Percentiles rank a stretch among this genome's conserved stretches.
Conservation (phyloP, 1,284 basidiomycete genomes). For the Cutaneotrichosporon spelunceum region DNA sequence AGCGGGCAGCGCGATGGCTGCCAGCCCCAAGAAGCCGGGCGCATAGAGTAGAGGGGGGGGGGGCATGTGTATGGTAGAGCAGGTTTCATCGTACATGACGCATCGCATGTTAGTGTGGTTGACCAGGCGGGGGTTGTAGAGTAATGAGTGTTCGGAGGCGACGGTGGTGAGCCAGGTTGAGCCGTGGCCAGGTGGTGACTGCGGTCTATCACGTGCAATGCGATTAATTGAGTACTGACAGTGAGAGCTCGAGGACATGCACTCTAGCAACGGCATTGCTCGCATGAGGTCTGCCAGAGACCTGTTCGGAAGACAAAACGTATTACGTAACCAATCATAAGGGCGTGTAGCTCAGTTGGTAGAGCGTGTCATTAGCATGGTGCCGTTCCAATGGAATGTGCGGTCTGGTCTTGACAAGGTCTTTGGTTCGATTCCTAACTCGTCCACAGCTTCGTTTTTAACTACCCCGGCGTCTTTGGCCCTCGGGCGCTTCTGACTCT, state of each 20-base stretch:
- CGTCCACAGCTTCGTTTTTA: background rate
- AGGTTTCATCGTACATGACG: background rate
- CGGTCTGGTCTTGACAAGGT: background rate
- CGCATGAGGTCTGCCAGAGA: too few species aligned
- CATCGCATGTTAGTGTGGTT: slow-evolving; percentile 2
- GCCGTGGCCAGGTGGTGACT: too few species aligned
- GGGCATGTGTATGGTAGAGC: background rate
- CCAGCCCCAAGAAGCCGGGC: slow-evolving; percentile 3
- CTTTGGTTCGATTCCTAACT: slow-evolving; percentile 1
- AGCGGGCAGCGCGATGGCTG: slow-evolving; percentile 3
- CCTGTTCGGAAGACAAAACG: too few species aligned
- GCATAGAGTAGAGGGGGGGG: background rate
- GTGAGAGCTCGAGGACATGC: too few species aligned
- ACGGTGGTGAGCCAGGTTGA: too few species aligned
- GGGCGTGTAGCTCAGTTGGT: slow-evolving; percentile 1
- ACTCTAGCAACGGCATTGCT: too few species aligned
- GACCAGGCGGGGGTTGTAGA: background rate
- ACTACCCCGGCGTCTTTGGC: too few species aligned
- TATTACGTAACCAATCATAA: background rate
- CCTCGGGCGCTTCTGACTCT: too few species aligned
- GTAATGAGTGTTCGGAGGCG: too few species aligned
- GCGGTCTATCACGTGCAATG: too few species aligned
- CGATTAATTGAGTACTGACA: too few species aligned
- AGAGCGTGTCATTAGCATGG: slow-evolving; percentile 1
- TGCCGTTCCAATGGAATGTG: background rate